A percentile compares a stretch with the other conserved stretches of the same genome.
Conservation (phyloP, 768 basidiomycete genomes). For the Exidia glandulosa region DNA sequence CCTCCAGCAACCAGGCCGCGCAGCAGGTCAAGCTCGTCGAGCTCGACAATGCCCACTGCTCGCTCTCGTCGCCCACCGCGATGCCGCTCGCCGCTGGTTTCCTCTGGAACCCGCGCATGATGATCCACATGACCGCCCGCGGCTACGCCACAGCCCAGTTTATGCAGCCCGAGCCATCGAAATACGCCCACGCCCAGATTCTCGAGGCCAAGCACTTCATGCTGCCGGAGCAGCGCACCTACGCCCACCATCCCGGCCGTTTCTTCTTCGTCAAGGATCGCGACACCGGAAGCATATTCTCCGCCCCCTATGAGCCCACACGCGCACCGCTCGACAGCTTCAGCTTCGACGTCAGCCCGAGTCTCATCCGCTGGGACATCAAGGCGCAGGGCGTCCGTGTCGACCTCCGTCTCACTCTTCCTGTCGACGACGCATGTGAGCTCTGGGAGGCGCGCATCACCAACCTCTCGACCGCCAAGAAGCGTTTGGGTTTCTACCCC, state of each 20-base stretch:
- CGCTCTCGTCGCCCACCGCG: neutral
- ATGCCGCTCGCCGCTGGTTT: neutral
- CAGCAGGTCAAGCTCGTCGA: neutral
- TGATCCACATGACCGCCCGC: neutral
- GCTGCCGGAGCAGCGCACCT: neutral
- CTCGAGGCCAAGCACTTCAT: neutral
- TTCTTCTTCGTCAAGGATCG: conserved; percentile 1
- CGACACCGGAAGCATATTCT: neutral
- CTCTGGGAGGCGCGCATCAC: neutral
- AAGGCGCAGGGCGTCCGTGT: neutral
- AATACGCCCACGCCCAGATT: neutral
- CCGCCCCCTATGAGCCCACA: neutral
- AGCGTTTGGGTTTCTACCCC: neutral
- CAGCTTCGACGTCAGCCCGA: neutral
- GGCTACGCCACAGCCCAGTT: neutral
- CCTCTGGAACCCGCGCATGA: neutral
- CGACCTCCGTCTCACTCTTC: neutral
- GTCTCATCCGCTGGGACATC: neutral
- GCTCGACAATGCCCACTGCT: conserved; percentile 1
- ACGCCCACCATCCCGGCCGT: neutral
- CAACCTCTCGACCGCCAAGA: neutral
- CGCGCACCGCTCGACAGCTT: neutral
- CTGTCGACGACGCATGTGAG: neutral
- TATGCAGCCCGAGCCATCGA: neutral
- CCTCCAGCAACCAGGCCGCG: neutral